Evolutionary conservation across 345 rosid genomes (phyloP).

Genomic region (Abelmoschus esculentus): DNA sequence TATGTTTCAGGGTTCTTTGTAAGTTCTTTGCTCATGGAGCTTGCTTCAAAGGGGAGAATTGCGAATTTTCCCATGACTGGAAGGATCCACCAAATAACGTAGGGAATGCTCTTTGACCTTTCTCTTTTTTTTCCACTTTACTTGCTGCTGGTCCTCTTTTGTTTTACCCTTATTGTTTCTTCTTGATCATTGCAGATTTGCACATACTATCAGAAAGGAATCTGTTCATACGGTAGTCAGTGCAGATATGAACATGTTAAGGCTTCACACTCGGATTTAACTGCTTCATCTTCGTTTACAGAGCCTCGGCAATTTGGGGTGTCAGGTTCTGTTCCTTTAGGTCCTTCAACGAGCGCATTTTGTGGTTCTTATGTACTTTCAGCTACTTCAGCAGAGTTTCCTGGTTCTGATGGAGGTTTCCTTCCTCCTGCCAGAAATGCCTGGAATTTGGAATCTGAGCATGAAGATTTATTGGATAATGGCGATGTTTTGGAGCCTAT

Average conservation of each 20-base stretch:
- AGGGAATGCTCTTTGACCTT: conserved; percentile 10
- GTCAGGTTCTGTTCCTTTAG: conserved; percentile 23
- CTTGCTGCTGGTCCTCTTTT: not conserved
- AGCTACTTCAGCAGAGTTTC: conserved; percentile 27
- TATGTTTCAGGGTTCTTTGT: conserved; percentile 22
- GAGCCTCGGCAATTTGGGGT: conserved; percentile 23
- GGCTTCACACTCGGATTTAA: conserved; percentile 33
- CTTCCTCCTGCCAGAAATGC: conserved; percentile 14
- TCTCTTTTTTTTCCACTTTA: not conserved
- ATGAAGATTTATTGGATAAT: conserved; percentile 24
- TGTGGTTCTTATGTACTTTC: conserved; percentile 19
- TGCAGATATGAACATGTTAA: conserved; percentile 80
- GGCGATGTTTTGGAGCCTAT: conserved; percentile 30
- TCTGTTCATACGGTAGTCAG: conserved; percentile 70
- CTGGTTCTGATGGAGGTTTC: conserved; percentile 15
- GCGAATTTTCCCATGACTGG: conserved; percentile 87
- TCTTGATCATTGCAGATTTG: conserved; percentile 46
- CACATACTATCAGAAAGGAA: conserved; percentile 85
- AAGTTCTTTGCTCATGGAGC: conserved; percentile 71
- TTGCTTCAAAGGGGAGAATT: conserved; percentile 90
- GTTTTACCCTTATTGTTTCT: not conserved
- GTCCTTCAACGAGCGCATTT: conserved; percentile 21
- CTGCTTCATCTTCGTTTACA: conserved; percentile 53
- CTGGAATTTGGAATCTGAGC: conserved; percentile 31
- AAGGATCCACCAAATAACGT: conserved; percentile 63